Base-by-base conservation (phyloP, 306 rosid genomes). In the Cucurbita moschata region DNA sequence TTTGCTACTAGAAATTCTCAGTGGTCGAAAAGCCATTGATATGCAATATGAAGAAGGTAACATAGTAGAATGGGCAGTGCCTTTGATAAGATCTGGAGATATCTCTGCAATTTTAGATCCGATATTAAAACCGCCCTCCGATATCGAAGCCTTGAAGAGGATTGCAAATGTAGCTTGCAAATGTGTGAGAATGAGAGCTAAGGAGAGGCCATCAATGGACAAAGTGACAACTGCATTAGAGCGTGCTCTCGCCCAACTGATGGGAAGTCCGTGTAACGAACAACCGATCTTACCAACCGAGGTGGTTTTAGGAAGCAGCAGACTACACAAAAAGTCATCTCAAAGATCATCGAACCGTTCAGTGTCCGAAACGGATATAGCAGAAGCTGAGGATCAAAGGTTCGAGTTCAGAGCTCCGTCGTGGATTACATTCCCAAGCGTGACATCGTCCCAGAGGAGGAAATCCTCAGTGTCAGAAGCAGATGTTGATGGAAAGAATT, bases 161-260 rank as follows among this genome's bases (percentile, higher is more conserved):
- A 94, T 94, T n/a, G 89, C 97, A 4, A 88, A 90, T 58, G 97
- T 94, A 75, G 97, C 96, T 5, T 87, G 95, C 49, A 94, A 89
- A 76, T 85, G 98, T 61, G 98, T 94, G 81, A 86, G 96, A 60
- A 94, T 94, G 98, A 90, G 94, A 85, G 97, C 96, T 52, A 89
- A 90, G 79, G 98, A 94, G 77, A 90, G 97, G 78, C 97, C 98
- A 19, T 90, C 98, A 21, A 94, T 94, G 97, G 98, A 94, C 73
- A 88, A 84, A 85, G 98, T 90, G 59, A 94, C 98, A 16, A 94
- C 98, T n/a, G 83, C 95, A 5, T 80, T 94, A 71, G 98, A 94
- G 74, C 80, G 97, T 74, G 92, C 89, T 3, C 88, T 94, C 10
- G 98, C 96, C 6, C 83, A 83, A 62, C 79, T 94, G 50, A 89